Percentiles rank a stretch among this genome's conserved stretches.
These are phyloP conservation scores for Imleria badia DNA, from an alignment of 768 basidiomycete species.

Conservation along the genomic window DNA sequence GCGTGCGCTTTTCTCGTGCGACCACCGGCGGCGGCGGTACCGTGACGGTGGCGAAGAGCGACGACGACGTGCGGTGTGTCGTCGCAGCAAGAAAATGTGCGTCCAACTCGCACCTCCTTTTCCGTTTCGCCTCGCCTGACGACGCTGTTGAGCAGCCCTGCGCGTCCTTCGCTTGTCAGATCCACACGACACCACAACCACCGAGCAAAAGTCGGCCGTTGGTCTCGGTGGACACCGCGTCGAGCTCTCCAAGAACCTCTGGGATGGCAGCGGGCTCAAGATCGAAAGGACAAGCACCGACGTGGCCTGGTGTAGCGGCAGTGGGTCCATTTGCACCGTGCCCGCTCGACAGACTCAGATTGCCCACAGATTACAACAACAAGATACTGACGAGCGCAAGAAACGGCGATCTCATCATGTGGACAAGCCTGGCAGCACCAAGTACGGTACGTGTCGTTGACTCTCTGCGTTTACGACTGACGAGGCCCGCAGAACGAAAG, in stretches of 20 bases:
- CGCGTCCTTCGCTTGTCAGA: constrained; percentile 59
- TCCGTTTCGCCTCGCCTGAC: constrained; percentile 11
- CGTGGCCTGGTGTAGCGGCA: constrained; percentile 74
- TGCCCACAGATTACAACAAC: constrained; percentile 56
- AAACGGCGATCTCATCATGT: constrained; percentile 81
- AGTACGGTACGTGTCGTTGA: constrained; percentile 56
- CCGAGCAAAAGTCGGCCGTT: constrained; percentile 51
- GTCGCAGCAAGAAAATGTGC: constrained; percentile 80
- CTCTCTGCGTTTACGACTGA: constrained; percentile 12
- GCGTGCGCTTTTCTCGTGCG: constrained; percentile 60
- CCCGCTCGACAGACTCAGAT: neutral
- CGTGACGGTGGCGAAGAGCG: constrained; percentile 65
- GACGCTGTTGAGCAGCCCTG: constrained; percentile 42
- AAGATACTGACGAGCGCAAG: constrained; percentile 79
- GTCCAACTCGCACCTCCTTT: constrained; percentile 18
- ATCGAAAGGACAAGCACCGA: constrained; percentile 77
- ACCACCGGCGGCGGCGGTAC: constrained; percentile 61
- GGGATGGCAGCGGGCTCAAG: constrained; percentile 77
- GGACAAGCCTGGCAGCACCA: constrained; percentile 60
- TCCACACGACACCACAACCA: constrained; percentile 36
- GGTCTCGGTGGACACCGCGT: constrained; percentile 65
- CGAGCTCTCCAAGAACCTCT: constrained; percentile 74
- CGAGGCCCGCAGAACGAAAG: constrained; percentile 49
- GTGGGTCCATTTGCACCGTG: constrained; percentile 37
- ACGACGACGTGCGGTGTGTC: constrained; percentile 65